Evolutionary conservation across 768 basidiomycete species (phyloP).

Genomic region (Phlebiopsis flavidoalba): DNA sequence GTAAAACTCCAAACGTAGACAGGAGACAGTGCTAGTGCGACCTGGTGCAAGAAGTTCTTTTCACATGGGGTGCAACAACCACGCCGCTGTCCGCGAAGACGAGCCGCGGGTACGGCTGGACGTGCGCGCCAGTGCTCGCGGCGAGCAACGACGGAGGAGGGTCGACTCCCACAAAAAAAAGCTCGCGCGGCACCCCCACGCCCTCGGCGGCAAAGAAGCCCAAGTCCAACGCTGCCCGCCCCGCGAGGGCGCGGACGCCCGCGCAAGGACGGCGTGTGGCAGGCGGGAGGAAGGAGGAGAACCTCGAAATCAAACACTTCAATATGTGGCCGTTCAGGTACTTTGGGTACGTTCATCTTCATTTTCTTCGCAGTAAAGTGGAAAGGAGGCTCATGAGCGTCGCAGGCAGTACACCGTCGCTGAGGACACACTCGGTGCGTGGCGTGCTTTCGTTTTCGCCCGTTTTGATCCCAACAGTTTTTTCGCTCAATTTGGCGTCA

Average conservation of each 20-base stretch:
- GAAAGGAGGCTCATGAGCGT: not conserved
- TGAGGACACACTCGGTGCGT: constrained; percentile 82
- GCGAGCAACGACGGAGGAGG: constrained; percentile 80
- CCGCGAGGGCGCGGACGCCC: constrained; percentile 69
- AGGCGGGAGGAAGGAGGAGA: constrained; percentile 63
- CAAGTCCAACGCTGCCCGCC: constrained; percentile 70
- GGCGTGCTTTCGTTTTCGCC: constrained; percentile 6
- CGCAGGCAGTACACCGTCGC: constrained; percentile 82
- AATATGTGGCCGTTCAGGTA: constrained; percentile 95
- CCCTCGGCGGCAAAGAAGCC: constrained; percentile 50
- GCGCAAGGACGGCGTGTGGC: constrained; percentile 69
- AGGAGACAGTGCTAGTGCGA: constrained; percentile 87
- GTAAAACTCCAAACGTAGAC: constrained; percentile 37
- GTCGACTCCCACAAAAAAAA: constrained; percentile 77
- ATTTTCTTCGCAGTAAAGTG: not conserved
- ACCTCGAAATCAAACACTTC: constrained; percentile 73
- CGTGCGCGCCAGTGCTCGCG: constrained; percentile 91
- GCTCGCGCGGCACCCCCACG: constrained; percentile 48
- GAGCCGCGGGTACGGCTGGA: constrained; percentile 95
- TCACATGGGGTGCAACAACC: constrained; percentile 93
- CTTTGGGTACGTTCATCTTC: constrained; percentile 70
- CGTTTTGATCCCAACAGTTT: constrained; percentile 7
- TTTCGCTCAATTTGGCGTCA: constrained; percentile 23
- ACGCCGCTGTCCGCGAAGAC: constrained; percentile 88
- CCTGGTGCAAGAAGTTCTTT: constrained; percentile 89